Base-by-base conservation (phyloP, 768 basidiomycete species). In the Serendipita sp. region DNA sequence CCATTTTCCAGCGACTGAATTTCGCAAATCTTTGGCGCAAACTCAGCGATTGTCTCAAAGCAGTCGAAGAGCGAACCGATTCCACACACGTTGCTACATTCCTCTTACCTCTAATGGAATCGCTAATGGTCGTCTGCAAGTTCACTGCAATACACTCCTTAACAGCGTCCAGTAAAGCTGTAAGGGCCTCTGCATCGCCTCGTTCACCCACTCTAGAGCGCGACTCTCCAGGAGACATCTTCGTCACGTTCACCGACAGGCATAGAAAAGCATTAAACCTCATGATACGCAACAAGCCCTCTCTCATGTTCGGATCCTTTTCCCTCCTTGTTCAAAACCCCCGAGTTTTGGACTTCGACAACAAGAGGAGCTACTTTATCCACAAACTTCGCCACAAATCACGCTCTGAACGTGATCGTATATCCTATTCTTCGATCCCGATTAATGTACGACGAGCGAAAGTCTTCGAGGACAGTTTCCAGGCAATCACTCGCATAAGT, bases 201-300 rank as follows among this genome's bases (percentile, higher is more conserved):
- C 76, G 76, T 68, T 43, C 36, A 15, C 68, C 70, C 16, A 66
- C 66, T 13, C 64, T 66, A 37, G 67, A 64, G 2, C 67, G 69
- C 36, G 88, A 91, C 67, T 80, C 85, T 2, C 87, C 88, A 85
- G 88, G 91, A 66, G 92, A 95, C 66, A 79, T 95, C 13, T 98
- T 98, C 72, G 85, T 95, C 53, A 79, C 82, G 4, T 98, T 98
- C 76, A 97, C 94, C 6, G 93, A 95, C 68, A 80, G 85, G 15
- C 95, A 98, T 72, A 81, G 92, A 66, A 94, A 94, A 73, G 82
- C 96, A 53, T 81, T 98, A 64, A 99, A 99, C 73, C 78, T 93
- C 66, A 95, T 99, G 87, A 94, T 99, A 34, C 87, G 96, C 67
- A 97, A 94, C 73, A 98, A 98, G 72, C 96, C 96, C 2, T 92